Base-by-base conservation (phyloP, 2,329 filamentous ascomycete genomes). In the Aspergillus awamori region DNA sequence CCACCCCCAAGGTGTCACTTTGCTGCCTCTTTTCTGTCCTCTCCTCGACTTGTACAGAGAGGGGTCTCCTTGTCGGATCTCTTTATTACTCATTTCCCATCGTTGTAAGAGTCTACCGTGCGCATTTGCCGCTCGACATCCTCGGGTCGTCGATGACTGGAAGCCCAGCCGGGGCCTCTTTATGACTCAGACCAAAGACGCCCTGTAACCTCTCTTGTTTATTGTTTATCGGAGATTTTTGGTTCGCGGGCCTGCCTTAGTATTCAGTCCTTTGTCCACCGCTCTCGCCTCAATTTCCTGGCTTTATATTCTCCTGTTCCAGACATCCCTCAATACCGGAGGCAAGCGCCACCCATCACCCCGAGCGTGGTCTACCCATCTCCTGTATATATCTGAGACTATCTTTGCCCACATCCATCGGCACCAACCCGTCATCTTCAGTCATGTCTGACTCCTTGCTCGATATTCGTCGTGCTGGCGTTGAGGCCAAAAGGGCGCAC, bases 381-480 rank as follows among this genome's bases (percentile, higher is more conserved):
- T 6, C 17, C 2, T 5, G 11, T 38, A 17, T 22, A n/a, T 20
- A 17, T 39, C 33, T 20, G 13, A 52, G 28, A 30, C 30, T 39
- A n/a, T 24, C 17, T 5, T 13, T 13, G 15, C 10, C 33, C 49
- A n/a, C 43, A 36, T 36, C 15, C 13, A 36, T 24, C 5, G 28
- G 38, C 22, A 22, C 22, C 28, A 4, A 38, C 48, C 48, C 8
- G 51, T 36, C 11, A 28, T 47, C 38, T 15, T 22, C 59, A 57
- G 70, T 68, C 68, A 66, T 66, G 52, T 67, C 66, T 51, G 70
- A 69, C 72, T 74, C 77, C 70, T 75, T 80, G 69, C 73, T 76
- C 72, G 85, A 87, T 71, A 78, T 87, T 64, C 84, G 85, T 71
- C 81, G 80, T 72, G 76, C 76, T 66, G 79, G 82, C 70, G 82